Percentiles rank a stretch among this genome's conserved stretches.
Evolutionary conservation across 1,284 basidiomycete species (phyloP).

Genomic region (Trametes hirsuta): DNA sequence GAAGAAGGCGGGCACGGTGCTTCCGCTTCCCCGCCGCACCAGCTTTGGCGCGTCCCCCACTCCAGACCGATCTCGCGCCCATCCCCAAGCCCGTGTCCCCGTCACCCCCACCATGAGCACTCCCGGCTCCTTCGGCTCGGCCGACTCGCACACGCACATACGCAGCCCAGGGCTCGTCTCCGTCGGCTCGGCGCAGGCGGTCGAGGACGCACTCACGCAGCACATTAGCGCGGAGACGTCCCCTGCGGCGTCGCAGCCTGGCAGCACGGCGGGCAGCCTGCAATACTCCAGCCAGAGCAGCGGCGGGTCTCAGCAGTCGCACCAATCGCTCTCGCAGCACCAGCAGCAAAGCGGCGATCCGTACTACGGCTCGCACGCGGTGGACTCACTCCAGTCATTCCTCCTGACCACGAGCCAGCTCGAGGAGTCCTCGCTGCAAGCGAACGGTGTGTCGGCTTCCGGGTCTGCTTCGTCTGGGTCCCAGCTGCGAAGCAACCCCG

Average conservation of each 20-base stretch:
- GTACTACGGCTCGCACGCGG: conserved; percentile 11
- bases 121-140: not conserved
- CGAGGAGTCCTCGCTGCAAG: no score
- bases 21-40: conserved; percentile 2
- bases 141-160: not conserved
- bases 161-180: conserved; percentile 8
- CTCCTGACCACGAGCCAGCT: no score
- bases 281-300: not conserved
- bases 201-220: conserved; percentile 28
- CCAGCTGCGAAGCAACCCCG: not conserved
- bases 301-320: not conserved
- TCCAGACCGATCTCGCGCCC: not conserved
- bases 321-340: not conserved
- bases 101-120: not conserved
- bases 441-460: not conserved
- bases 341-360: not conserved
- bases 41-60: conserved; percentile 1
- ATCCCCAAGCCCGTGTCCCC: no score
- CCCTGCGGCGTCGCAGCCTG: not conserved
- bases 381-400: not conserved
- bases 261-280: not conserved
- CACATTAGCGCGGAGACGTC: not conserved
- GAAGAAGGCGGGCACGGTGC: not conserved
- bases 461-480: no score
- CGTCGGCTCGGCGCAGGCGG: conserved; percentile 20